phyloP scores from a whole-genome alignment of 306 rosid species.

The Hylodesmum podocarpum region DNA sequence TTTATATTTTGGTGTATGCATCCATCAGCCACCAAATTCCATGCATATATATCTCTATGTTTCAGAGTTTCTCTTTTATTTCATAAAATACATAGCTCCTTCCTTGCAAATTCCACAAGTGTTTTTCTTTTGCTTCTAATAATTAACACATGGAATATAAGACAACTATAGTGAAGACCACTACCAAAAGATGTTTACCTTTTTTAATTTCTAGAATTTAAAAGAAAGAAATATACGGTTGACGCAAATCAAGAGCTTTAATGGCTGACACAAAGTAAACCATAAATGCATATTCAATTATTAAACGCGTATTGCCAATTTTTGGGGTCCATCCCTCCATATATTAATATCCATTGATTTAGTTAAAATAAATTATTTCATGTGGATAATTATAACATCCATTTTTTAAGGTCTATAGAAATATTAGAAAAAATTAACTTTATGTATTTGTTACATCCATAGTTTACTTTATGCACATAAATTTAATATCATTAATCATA shows the following conservation, averaged over 20 bases:
- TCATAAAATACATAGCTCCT: background rate
- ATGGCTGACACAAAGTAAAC: background rate
- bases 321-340: too few species aligned
- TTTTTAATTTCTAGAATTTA: too few species aligned
- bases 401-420: too few species aligned
- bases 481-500: too few species aligned
- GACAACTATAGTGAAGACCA: background rate
- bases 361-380: too few species aligned
- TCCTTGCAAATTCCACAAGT: background rate
- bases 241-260: background rate
- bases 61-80: background rate
- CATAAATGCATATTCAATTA: background rate
- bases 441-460: too few species aligned
- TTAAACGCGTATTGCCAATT: slow-evolving; percentile 14
- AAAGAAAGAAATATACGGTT: background rate
- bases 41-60: background rate
- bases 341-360: too few species aligned
- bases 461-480: too few species aligned
- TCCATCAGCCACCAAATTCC: slow-evolving; percentile 21
- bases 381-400: too few species aligned
- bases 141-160: background rate
- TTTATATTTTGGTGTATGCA: slow-evolving; percentile 24
- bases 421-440: too few species aligned
- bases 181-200: background rate
- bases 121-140: background rate